Evolutionary conservation across 441 rosid genomes (phyloP).

Genomic region (Eutrema salsugineum): DNA sequence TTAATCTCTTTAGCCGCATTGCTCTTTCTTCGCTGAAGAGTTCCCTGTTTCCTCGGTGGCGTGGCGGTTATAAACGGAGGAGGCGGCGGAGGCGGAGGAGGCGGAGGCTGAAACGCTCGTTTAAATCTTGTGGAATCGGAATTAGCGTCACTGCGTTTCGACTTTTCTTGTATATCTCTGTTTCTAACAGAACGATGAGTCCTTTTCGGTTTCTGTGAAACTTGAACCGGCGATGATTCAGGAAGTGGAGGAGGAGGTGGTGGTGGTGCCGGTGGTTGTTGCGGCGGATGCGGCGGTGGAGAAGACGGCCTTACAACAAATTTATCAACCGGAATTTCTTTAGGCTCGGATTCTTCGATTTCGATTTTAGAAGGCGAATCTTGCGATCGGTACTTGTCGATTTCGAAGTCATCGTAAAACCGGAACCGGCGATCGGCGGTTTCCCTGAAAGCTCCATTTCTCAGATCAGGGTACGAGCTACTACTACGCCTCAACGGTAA

Average conservation of each 20-base stretch:
- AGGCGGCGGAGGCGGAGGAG: constrained; percentile 33
- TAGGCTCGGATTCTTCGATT: constrained; percentile 39
- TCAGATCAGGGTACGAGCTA: constrained; percentile 75
- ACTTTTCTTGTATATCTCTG: constrained; percentile 27
- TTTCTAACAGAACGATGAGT: constrained; percentile 35
- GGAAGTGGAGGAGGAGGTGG: constrained; percentile 37
- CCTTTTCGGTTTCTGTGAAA: constrained; percentile 25
- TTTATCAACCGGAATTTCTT: constrained; percentile 61
- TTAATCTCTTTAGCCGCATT: constrained; percentile 73
- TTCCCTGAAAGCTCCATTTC: constrained; percentile 41
- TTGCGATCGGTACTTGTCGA: constrained; percentile 35
- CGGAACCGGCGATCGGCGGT: constrained; percentile 44
- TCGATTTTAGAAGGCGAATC: constrained; percentile 25
- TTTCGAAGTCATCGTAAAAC: constrained; percentile 67
- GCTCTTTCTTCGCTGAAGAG: constrained; percentile 50
- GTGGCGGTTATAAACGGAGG: constrained; percentile 34
- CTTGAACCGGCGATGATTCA: constrained; percentile 17
- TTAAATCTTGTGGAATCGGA: constrained; percentile 12
- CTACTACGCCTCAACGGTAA: constrained; percentile 61
- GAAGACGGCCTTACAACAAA: constrained; percentile 38
- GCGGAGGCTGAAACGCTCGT: constrained; percentile 24
- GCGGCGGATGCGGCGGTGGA: constrained; percentile 12
- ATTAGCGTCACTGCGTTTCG: constrained; percentile 9
- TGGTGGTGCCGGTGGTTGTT: constrained; percentile 22
- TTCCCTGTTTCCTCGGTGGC: constrained; percentile 29